Conservation (phyloP, 805 yeast genomes). For the Lipomyces orientalis region DNA sequence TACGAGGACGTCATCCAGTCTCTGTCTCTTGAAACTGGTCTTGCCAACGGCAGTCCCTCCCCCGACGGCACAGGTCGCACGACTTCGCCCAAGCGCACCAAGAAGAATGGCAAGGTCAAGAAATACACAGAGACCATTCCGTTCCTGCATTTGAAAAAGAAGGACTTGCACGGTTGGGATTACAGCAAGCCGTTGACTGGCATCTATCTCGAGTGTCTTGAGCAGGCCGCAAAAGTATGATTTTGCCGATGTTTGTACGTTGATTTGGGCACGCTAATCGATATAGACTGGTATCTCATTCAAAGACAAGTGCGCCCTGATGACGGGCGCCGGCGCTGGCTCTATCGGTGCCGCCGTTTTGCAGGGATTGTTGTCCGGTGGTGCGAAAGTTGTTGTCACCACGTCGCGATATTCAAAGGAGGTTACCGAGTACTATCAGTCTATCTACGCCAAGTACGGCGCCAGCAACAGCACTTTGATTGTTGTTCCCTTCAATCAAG, state of each 20-base stretch:
- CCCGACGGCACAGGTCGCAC: conserved; percentile 36
- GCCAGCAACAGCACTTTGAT: conserved; percentile 88
- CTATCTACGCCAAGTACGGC: conserved; percentile 90
- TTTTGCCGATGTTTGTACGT: background rate
- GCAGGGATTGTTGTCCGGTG: conserved; percentile 95
- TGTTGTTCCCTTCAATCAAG: conserved; percentile 97
- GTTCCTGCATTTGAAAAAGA: conserved; percentile 89
- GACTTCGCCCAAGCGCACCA: conserved; percentile 35
- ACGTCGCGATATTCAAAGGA: conserved; percentile 93
- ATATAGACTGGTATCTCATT: conserved; percentile 75
- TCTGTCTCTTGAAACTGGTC: conserved; percentile 35
- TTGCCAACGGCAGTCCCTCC: conserved; percentile 21
- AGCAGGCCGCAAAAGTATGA: conserved; percentile 78
- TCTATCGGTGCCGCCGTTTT: conserved; percentile 97
- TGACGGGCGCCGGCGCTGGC: conserved; percentile 99
- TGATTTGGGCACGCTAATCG: background rate
- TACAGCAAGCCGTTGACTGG: conserved; percentile 82
- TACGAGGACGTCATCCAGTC: conserved; percentile 45
- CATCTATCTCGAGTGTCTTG: conserved; percentile 84
- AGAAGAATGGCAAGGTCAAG: conserved; percentile 38
- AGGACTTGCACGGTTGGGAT: conserved; percentile 77
- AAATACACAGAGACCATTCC: conserved; percentile 74
- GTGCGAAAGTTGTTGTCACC: conserved; percentile 96
- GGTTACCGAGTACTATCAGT: conserved; percentile 95
- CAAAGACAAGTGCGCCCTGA: conserved; percentile 83